A percentile compares a stretch with the other conserved stretches of the same genome.
Evolutionary conservation across 2,329 filamentous ascomycete genomes (phyloP).

Genomic region (Metarhizium rileyi): DNA sequence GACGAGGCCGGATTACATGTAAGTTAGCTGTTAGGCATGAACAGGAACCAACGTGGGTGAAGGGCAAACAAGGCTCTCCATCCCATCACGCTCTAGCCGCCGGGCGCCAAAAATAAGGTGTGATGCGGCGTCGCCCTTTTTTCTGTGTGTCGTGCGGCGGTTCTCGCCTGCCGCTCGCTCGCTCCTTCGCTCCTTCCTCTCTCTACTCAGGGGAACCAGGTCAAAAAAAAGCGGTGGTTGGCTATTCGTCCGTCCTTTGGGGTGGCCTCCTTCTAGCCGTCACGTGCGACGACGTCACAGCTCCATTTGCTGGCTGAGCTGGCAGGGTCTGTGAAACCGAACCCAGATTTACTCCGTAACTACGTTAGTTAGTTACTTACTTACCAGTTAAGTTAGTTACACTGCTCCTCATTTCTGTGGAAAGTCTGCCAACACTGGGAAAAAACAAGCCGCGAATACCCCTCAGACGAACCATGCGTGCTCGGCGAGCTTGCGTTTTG

Average conservation of each 20-base stretch:
- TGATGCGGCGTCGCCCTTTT: neutral
- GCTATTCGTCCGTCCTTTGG: no score
- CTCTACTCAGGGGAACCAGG: no score
- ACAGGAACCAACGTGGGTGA: neutral
- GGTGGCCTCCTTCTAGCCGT: neutral
- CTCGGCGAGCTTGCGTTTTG: no score
- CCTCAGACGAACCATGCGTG: no score
- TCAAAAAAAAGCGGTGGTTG: no score
- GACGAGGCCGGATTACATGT: neutral
- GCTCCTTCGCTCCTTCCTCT: no score
- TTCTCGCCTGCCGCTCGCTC: no score
- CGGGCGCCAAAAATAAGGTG: no score
- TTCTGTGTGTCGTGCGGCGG: neutral
- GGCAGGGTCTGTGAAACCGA: neutral
- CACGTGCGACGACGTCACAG: constrained; percentile 3
- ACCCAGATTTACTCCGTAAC: neutral
- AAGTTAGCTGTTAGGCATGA: neutral
- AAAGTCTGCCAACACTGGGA: no score
- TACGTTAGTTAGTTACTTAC: no score
- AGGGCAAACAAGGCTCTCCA: neutral
- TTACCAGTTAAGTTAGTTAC: no score
- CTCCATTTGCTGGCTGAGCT: neutral
- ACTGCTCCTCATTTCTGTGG: neutral
- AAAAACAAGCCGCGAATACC: no score
- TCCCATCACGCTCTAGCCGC: constrained; percentile 1